Evolutionary conservation across 2,329 filamentous ascomycete genomes (phyloP), one percentile per base, ranked within the genome.

Genomic region (Cladophialophora immunda): DNA sequence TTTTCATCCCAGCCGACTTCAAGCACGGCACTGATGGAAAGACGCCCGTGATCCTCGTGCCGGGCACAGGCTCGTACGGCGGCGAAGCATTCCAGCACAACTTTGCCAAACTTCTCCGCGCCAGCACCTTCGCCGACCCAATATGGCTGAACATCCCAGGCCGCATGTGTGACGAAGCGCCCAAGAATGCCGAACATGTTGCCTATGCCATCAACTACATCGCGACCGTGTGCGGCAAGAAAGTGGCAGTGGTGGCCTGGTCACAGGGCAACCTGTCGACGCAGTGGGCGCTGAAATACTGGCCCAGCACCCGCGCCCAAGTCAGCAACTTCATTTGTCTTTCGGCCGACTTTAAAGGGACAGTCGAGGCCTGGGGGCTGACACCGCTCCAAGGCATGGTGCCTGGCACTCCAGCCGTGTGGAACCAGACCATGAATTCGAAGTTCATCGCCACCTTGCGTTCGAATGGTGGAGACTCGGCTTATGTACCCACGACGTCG

Each of bases 221-320:
- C 65, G 75, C 78, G 30, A 77, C 74, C 36, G 75, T 84, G 67
- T 79, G 77, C 52, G 68, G 71, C 53, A 73, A 76, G 17, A 78
- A 81, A 22, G 76, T 84, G 6, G 76, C 78, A 19, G 76, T 86
- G 22, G 74, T 87, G n/a, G 80, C 79, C 15, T 88, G 83, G 84
- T 86, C 84, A 0, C 85, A 88, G 74, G 86, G 86, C 17, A 82
- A 81, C 56, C 75, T 88, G 1, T 77, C 84, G 65, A 78, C 81
- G 0, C 86, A 88, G 73, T 88, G 86, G 86, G 84, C 82, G 0
- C 77, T 86, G 68, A 87, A 86, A 69, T 87, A 86, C 77, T 87
- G 83, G 83, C 84, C 84, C 0, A 84, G 81, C 0, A 84, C 82
- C 1, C 80, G 81, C 3, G 69, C 68, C 2, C 75, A 77, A 0